Evolutionary conservation across 441 rosid genomes (phyloP).

Genomic region (Aleurites moluccanus): DNA sequence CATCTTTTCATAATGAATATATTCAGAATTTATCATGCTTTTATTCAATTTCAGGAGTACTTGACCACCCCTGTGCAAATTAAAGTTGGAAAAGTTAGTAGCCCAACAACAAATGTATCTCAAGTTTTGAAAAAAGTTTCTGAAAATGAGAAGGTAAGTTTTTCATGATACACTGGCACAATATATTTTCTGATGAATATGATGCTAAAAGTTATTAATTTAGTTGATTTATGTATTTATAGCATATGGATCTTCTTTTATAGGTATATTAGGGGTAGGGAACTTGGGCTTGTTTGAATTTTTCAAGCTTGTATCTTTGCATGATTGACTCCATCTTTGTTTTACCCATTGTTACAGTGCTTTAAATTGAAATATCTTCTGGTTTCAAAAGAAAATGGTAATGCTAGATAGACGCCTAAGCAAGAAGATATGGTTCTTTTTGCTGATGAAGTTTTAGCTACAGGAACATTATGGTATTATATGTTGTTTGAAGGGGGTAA

Average conservation of each 20-base stretch:
- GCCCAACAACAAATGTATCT: conserved; percentile 44
- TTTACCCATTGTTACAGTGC: neutral
- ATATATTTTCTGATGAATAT: neutral
- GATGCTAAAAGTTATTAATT: neutral
- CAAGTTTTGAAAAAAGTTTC: conserved; percentile 36
- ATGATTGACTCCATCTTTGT: neutral
- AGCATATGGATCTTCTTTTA: neutral
- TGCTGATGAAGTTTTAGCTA: neutral
- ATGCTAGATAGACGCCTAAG: neutral
- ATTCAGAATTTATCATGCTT: neutral
- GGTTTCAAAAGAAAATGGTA: neutral
- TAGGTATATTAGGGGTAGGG: neutral
- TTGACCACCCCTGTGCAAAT: conserved; percentile 79
- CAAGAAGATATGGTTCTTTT: neutral
- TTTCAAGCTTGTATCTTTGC: neutral
- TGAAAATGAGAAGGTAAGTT: conserved; percentile 41
- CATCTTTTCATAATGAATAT: neutral
- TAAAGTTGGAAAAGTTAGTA: conserved; percentile 80
- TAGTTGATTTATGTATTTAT: neutral
- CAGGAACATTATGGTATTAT: neutral
- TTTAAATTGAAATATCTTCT: neutral
- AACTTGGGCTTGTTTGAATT: neutral
- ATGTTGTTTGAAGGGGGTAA: neutral
- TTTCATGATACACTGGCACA: conserved; percentile 2
- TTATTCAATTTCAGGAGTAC: conserved; percentile 36